Conservation (phyloP, 2,329 filamentous ascomycete species). For the Neonectria sp. region DNA sequence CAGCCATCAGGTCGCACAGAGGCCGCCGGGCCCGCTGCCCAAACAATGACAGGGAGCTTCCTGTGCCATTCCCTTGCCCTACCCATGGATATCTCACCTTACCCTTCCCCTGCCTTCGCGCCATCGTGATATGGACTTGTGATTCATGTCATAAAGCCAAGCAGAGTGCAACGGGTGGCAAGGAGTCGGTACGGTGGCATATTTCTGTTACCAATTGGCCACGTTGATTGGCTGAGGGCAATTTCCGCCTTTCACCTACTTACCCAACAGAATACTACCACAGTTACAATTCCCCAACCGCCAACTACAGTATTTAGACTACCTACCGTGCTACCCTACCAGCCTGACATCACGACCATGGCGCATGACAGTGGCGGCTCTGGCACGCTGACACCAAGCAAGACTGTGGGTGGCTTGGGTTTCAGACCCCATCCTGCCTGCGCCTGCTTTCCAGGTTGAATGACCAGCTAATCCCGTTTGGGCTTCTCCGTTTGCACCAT, state of each 20-base stretch:
- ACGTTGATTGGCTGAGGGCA: slow-evolving; percentile 39
- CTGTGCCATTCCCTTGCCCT: not conserved
- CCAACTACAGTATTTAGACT: not conserved
- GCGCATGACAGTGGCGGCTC: slow-evolving; percentile 25
- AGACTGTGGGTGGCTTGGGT: slow-evolving; percentile 29
- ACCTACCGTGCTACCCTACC: not conserved
- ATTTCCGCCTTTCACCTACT: not conserved
- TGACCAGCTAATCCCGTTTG: not conserved
- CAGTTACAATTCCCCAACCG: slow-evolving; percentile 10
- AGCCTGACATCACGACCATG: slow-evolving; percentile 21
- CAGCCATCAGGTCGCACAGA: slow-evolving; percentile 6
- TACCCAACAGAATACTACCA: no score
- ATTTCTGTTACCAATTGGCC: slow-evolving; percentile 38
- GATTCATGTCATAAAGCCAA: slow-evolving; percentile 22
- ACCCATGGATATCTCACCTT: slow-evolving; percentile 19
- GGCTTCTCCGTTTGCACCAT: slow-evolving; percentile 32
- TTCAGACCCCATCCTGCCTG: slow-evolving; percentile 32
- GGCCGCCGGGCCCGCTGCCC: slow-evolving; percentile 12
- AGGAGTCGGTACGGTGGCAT: slow-evolving; percentile 2
- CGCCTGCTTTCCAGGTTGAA: not conserved
- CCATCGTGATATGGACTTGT: slow-evolving; percentile 19
- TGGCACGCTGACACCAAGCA: not conserved
- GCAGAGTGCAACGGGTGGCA: slow-evolving; percentile 16
- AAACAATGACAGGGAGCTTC: slow-evolving; percentile 17
- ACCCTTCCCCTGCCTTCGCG: slow-evolving; percentile 19